Base-by-base conservation (phyloP, 2,329 filamentous ascomycete genomes). In the Dothistroma pini region DNA sequence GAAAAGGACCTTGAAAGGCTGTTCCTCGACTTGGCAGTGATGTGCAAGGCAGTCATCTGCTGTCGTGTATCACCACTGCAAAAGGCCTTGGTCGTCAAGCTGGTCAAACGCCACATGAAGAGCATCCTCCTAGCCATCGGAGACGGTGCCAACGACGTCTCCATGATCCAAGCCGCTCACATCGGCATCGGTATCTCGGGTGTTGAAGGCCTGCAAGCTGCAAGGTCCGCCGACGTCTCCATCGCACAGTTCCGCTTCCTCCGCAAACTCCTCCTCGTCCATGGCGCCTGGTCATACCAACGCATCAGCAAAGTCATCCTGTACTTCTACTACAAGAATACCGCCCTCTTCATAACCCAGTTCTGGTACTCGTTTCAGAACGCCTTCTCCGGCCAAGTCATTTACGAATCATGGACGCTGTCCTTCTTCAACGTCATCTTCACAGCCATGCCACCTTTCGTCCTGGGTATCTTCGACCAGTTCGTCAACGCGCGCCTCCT, bases 261-360 rank as follows among this genome's bases (percentile, higher is more conserved):
- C 54, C 89, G 92, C 68, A 99, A 99, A 78, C 81, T 99, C 58
- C 84, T 97, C 31, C 84, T 99, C 29, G 95, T 99, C 11, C 95
- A 99, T 73, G 95, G 95, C 25, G 89, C 93, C 6, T 99, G 95
- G 95, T 96, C 91, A 74, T 99, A 99, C 74, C 93, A 97, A 75
- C 89, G 95, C 61, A 89, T 99, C 74, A 93, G 90, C 83, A 96
- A 96, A 79, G 92, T 96, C 61, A 97, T 99, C 70, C 78, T 99
- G 64, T 99, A 96, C 78, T 97, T 95, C 7, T 99, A 97, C 76
- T 99, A 99, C 83, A 99, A 99, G 83, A 99, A 99, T 78, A 97
- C 97, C 68, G 89, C 93, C 21, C 82, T 99, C 63, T 99, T 97
- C 79, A 93, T 99, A 89, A 99, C 96, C 62, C 96, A 99, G 75